Evolutionary conservation across 2,329 filamentous ascomycete species (phyloP).

Genomic region (Pseudopithomyces maydicus): DNA sequence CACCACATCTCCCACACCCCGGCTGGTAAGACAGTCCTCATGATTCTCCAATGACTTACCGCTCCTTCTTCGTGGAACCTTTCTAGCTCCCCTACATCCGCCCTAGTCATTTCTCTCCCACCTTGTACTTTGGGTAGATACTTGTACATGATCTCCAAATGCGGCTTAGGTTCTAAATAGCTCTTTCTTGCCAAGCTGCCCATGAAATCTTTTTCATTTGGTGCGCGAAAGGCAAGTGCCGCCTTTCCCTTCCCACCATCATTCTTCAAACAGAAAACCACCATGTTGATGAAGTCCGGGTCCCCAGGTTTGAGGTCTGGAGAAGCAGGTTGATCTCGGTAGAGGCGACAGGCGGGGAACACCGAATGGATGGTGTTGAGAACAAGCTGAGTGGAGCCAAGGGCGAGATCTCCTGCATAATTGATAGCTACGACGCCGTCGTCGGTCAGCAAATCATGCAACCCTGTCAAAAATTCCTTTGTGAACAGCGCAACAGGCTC

Average conservation of each 20-base stretch:
- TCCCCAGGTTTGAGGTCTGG: slow-evolving; percentile 45
- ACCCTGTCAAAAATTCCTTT: slow-evolving; percentile 74
- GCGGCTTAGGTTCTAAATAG: slow-evolving; percentile 74
- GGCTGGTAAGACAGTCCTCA: slow-evolving; percentile 80
- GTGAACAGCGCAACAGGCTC: slow-evolving; percentile 92
- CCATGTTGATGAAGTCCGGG: slow-evolving; percentile 89
- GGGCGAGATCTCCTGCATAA: slow-evolving; percentile 85
- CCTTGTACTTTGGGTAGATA: slow-evolving; percentile 37
- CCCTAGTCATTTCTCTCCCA: slow-evolving; percentile 62
- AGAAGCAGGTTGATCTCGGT: slow-evolving; percentile 72
- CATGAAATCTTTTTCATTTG: slow-evolving; percentile 70
- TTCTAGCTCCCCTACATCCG: slow-evolving; percentile 69
- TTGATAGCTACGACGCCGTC: slow-evolving; percentile 92
- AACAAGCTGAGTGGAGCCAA: slow-evolving; percentile 77
- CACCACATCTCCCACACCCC: slow-evolving; percentile 88
- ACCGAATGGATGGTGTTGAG: slow-evolving; percentile 80
- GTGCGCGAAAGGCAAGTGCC: slow-evolving; percentile 68
- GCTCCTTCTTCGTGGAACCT: slow-evolving; percentile 78
- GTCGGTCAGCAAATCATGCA: slow-evolving; percentile 73
- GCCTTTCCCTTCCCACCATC: slow-evolving; percentile 35
- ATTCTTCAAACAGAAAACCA: slow-evolving; percentile 86
- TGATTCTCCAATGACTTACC: slow-evolving; percentile 86
- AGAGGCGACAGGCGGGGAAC: slow-evolving; percentile 90
- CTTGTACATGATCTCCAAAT: slow-evolving; percentile 61
- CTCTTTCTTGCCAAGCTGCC: slow-evolving; percentile 71